These are phyloP conservation scores for Spergularia marina DNA, from an alignment of 148 eudicot genomes.

Conservation along the genomic window DNA sequence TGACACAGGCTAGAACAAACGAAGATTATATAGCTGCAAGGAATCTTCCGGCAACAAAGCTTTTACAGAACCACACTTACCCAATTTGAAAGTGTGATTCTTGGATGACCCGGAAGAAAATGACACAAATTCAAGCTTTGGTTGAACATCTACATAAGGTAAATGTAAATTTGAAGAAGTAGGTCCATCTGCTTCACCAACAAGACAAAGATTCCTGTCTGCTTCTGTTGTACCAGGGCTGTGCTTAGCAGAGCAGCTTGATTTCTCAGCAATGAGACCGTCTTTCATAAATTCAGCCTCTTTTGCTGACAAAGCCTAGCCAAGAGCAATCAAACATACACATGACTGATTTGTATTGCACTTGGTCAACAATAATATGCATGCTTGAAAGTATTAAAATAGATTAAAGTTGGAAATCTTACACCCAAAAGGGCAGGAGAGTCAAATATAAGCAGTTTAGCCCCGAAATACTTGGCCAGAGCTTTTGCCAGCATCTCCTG, in stretches of 20 bases:
- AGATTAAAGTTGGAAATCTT: constrained; percentile 32
- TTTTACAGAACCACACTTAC: constrained; percentile 26
- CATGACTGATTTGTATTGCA: background rate
- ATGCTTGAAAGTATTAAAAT: background rate
- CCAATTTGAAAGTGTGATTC: constrained; percentile 53
- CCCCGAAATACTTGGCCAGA: constrained; percentile 77
- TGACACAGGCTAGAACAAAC: background rate
- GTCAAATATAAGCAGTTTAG: constrained; percentile 90
- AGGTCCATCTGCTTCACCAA: constrained; percentile 50
- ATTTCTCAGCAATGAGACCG: constrained; percentile 47
- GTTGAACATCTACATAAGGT: constrained; percentile 42
- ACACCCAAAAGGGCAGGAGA: constrained; percentile 76
- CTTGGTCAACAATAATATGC: background rate
- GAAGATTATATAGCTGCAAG: background rate
- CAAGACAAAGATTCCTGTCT: constrained; percentile 31
- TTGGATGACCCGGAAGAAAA: constrained; percentile 49
- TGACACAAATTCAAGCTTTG: constrained; percentile 46
- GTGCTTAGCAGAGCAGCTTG: constrained; percentile 40
- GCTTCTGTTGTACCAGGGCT: constrained; percentile 45
- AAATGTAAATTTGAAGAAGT: constrained; percentile 41
- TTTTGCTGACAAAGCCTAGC: constrained; percentile 61
- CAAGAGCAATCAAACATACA: constrained; percentile 7
- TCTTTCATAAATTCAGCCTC: constrained; percentile 71
- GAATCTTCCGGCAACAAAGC: background rate
- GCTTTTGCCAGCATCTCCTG: constrained; percentile 93